phyloP scores from a whole-genome alignment of 2,329 filamentous ascomycete genomes.

The Colletotrichum spinosum region DNA sequence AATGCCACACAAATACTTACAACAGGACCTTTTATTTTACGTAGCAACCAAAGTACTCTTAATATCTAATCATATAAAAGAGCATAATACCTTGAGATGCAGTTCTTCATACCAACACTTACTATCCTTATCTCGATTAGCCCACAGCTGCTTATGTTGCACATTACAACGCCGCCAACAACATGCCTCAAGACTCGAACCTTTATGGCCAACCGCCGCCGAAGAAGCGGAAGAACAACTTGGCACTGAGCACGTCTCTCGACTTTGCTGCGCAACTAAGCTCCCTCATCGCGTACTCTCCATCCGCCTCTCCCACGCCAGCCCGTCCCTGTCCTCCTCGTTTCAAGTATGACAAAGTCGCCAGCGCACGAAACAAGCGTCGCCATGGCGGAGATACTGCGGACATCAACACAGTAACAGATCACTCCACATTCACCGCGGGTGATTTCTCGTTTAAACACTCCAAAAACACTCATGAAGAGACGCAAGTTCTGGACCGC shows the following conservation, averaged over 20 bases:
- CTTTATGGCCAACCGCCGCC: constrained; percentile 82
- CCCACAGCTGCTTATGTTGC: too few species aligned
- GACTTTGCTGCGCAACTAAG: constrained; percentile 91
- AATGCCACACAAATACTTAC: too few species aligned
- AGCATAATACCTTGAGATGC: too few species aligned
- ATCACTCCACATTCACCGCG: constrained; percentile 48
- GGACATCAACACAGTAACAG: constrained; percentile 57
- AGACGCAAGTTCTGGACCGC: constrained; percentile 75
- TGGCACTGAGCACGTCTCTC: constrained; percentile 78
- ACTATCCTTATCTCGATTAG: too few species aligned
- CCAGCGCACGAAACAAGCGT: constrained; percentile 53
- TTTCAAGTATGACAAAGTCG: constrained; percentile 77
- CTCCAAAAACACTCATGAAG: constrained; percentile 66
- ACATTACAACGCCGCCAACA: constrained; percentile 15
- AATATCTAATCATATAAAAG: too few species aligned
- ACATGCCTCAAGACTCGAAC: constrained; percentile 73
- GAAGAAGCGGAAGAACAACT: constrained; percentile 77
- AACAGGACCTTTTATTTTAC: too few species aligned
- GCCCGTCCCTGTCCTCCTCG: constrained; percentile 64
- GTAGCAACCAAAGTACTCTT: too few species aligned
- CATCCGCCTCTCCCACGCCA: constrained; percentile 54
- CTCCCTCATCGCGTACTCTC: constrained; percentile 73
- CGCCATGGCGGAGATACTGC: constrained; percentile 65
- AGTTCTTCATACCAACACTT: too few species aligned
- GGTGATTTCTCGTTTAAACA: constrained; percentile 61